Evolutionary conservation across 2,329 filamentous ascomycete genomes (phyloP).

Genomic region (Alternaria arborescens): DNA sequence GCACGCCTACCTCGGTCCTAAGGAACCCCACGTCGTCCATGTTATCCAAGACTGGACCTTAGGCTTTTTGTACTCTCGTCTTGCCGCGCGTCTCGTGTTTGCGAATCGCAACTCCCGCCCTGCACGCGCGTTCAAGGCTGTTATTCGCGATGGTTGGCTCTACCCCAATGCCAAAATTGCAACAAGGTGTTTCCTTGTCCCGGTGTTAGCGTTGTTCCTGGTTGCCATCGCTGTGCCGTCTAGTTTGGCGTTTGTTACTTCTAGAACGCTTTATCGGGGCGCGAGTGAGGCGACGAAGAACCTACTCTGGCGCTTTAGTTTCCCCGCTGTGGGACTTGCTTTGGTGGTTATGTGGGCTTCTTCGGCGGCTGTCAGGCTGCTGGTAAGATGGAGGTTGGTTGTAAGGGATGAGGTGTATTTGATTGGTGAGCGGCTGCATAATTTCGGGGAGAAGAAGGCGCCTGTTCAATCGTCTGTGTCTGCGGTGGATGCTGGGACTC

Average conservation of each 20-base stretch:
- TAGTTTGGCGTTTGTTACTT: slow-evolving; percentile 62
- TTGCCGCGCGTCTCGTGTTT: slow-evolving; percentile 74
- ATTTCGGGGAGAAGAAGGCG: slow-evolving; percentile 73
- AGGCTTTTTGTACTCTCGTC: slow-evolving; percentile 87
- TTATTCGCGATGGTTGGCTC: slow-evolving; percentile 75
- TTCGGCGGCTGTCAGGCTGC: slow-evolving; percentile 61
- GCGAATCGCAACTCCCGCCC: slow-evolving; percentile 74
- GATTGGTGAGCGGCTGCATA: slow-evolving; percentile 93
- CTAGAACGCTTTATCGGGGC: slow-evolving; percentile 51
- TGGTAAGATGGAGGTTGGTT: slow-evolving; percentile 78
- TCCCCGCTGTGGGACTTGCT: slow-evolving; percentile 68
- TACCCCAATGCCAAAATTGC: slow-evolving; percentile 80
- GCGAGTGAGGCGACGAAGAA: slow-evolving; percentile 60
- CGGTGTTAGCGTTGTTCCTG: slow-evolving; percentile 69
- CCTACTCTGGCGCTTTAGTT: slow-evolving; percentile 72
- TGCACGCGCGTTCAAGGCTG: slow-evolving; percentile 75
- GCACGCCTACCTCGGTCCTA: slow-evolving; percentile 71
- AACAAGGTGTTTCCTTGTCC: slow-evolving; percentile 87
- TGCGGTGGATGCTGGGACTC: background rate
- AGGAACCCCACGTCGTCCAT: slow-evolving; percentile 74
- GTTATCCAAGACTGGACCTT: slow-evolving; percentile 94
- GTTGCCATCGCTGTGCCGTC: slow-evolving; percentile 72
- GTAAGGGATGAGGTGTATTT: slow-evolving; percentile 96
- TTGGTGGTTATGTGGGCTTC: slow-evolving; percentile 61
- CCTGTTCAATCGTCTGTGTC: slow-evolving; percentile 5